Evolutionary conservation across 1,284 basidiomycete species (phyloP).

Genomic region (Leccinum solheimii): DNA sequence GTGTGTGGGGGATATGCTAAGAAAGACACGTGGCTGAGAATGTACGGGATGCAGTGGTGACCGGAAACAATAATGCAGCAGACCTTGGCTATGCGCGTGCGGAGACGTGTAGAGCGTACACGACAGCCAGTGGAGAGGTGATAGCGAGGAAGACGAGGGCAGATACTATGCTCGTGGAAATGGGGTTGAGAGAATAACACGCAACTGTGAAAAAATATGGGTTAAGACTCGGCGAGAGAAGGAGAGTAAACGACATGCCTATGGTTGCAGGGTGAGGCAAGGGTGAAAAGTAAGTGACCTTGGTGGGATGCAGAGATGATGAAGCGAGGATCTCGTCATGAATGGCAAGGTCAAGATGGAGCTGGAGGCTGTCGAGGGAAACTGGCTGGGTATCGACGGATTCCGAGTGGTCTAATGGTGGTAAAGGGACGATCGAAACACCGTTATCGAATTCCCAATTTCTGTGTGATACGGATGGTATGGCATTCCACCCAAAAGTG

Average conservation of each 20-base stretch:
- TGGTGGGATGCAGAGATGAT: conserved; percentile 28
- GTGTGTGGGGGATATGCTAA: conserved; percentile 17
- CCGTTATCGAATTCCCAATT: conserved; percentile 34
- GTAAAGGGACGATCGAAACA: conserved; percentile 24
- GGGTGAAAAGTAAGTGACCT: conserved; percentile 32
- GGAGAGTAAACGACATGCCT: conserved; percentile 17
- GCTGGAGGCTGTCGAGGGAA: conserved; percentile 21
- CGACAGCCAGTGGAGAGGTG: conserved; percentile 19
- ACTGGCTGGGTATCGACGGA: conserved; percentile 5
- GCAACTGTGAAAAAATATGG: conserved; percentile 7
- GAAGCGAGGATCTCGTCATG: conserved; percentile 26
- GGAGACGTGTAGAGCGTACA: conserved; percentile 20
- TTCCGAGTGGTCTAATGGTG: background rate
- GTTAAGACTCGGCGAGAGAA: conserved; percentile 4
- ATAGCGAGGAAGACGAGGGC: conserved; percentile 21
- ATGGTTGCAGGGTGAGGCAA: conserved; percentile 8
- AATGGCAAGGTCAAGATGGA: conserved; percentile 30
- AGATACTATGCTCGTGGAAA: conserved; percentile 19
- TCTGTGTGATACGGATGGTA: conserved; percentile 16
- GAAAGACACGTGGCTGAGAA: background rate
- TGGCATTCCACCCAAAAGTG: conserved; percentile 27
- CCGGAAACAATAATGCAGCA: background rate
- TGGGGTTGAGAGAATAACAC: conserved; percentile 5
- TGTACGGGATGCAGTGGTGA: background rate
- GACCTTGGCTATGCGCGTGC: conserved; percentile 1